phyloP scores from a whole-genome alignment of 441 rosid species.

The Monsonia emarginata region DNA sequence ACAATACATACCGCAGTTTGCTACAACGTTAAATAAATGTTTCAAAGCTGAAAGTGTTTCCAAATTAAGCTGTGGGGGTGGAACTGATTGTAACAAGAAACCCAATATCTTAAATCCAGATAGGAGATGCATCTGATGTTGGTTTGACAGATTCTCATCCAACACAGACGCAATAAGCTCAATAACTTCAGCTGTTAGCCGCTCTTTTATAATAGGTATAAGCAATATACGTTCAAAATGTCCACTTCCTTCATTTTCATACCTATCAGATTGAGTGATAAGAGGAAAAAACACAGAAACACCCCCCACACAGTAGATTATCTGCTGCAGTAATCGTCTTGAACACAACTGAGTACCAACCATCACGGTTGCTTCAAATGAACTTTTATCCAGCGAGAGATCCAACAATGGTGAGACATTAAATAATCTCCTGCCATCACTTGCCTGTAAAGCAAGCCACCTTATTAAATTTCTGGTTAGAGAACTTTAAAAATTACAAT shows the following conservation, averaged over 20 bases:
- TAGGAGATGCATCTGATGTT: conserved; percentile 94
- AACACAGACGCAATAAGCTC: conserved; percentile 92
- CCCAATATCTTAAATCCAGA: conserved; percentile 91
- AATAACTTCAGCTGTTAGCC: conserved; percentile 84
- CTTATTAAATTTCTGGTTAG: conserved; percentile 6
- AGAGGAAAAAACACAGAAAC: conserved; percentile 95
- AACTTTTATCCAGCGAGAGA: conserved; percentile 50
- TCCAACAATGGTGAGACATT: conserved; percentile 73
- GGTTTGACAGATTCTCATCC: conserved; percentile 89
- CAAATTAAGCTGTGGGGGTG: conserved; percentile 81
- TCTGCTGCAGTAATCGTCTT: conserved; percentile 87
- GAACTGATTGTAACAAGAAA: conserved; percentile 84
- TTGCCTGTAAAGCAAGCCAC: conserved; percentile 59
- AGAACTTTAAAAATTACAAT: conserved; percentile 1
- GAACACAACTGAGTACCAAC: conserved; percentile 88
- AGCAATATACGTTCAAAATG: conserved; percentile 42
- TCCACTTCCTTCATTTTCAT: conserved; percentile 52
- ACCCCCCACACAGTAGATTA: conserved; percentile 96
- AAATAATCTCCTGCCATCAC: conserved; percentile 73
- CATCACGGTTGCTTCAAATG: conserved; percentile 74
- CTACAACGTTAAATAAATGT: conserved; percentile 64
- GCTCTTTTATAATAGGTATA: conserved; percentile 64
- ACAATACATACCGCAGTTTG: conserved; percentile 58
- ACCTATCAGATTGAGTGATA: conserved; percentile 75
- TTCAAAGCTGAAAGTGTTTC: conserved; percentile 91